These are phyloP conservation scores for Chaetomium globosum DNA, from an alignment of 2,329 filamentous ascomycete genomes.

Conservation along the genomic window DNA sequence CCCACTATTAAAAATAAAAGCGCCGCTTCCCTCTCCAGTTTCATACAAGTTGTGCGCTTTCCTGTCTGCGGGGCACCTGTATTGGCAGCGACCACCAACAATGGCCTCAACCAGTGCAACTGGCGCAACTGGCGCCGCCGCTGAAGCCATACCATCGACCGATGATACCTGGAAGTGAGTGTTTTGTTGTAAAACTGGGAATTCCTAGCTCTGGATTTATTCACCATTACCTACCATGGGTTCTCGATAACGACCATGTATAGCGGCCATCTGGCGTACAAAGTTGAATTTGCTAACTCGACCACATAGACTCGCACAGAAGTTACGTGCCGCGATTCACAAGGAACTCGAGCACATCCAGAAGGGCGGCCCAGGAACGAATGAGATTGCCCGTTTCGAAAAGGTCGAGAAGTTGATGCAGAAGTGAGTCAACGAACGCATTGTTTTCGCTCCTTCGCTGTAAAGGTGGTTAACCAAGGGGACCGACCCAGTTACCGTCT, in stretches of 20 bases:
- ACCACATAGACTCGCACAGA: slow-evolving; percentile 46
- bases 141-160: slow-evolving; percentile 23
- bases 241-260: background rate
- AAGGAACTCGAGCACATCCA: slow-evolving; percentile 51
- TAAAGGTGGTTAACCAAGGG: slow-evolving; percentile 22
- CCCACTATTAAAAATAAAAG: slow-evolving; percentile 10
- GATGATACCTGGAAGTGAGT: slow-evolving; percentile 35
- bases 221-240: background rate
- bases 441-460: background rate
- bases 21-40: background rate
- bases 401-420: slow-evolving; percentile 49
- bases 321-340: slow-evolving; percentile 48
- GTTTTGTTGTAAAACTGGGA: background rate
- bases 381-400: slow-evolving; percentile 50
- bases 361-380: slow-evolving; percentile 42
- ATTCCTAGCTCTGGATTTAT: background rate
- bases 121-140: slow-evolving; percentile 6
- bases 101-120: slow-evolving; percentile 24
- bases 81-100: slow-evolving; percentile 21
- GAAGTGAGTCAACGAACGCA: slow-evolving; percentile 42
- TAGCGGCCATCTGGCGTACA: background rate
- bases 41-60: background rate
- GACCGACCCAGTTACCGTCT: slow-evolving; percentile 51
- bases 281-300: slow-evolving; percentile 24
- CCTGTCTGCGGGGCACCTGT: background rate